A percentile compares a stretch with the other conserved stretches of the same genome.
Conservation (phyloP, 1,284 basidiomycete genomes). For the Apiotrichum siamense region DNA sequence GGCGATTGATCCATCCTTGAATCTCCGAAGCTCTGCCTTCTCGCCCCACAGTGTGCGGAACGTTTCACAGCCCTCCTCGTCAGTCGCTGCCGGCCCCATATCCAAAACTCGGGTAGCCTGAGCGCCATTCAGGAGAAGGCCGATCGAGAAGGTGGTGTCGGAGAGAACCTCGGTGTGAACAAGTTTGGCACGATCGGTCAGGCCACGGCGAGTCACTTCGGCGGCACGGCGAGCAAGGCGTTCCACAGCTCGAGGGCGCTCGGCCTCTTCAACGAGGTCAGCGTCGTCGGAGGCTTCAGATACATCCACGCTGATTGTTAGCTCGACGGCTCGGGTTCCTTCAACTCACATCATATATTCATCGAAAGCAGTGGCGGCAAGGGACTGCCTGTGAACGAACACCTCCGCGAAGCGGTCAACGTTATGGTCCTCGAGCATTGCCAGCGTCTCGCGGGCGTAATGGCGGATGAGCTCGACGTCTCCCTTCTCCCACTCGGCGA, state of each 20-base stretch:
- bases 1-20: constrained; percentile 88
- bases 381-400: constrained; percentile 42
- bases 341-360: constrained; percentile 64
- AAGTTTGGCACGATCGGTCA: constrained; percentile 62
- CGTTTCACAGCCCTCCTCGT: constrained; percentile 49
- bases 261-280: constrained; percentile 33
- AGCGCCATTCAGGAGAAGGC: constrained; percentile 64
- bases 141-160: constrained; percentile 53
- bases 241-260: constrained; percentile 57
- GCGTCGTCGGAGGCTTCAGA: constrained; percentile 26
- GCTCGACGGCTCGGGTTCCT: neutral
- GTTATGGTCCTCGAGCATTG: constrained; percentile 52
- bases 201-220: constrained; percentile 57
- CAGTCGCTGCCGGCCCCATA: constrained; percentile 67
- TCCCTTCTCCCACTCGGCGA: constrained; percentile 64
- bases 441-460: constrained; percentile 67
- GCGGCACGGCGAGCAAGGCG: constrained; percentile 57
- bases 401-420: constrained; percentile 44
- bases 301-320: constrained; percentile 56
- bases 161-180: constrained; percentile 53
- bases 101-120: constrained; percentile 78
- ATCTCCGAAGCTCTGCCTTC: constrained; percentile 88
- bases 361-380: constrained; percentile 61
- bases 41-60: constrained; percentile 89
- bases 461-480: constrained; percentile 55